Conservation (phyloP, 805 yeast genomes). For the Starmerella sp. region DNA sequence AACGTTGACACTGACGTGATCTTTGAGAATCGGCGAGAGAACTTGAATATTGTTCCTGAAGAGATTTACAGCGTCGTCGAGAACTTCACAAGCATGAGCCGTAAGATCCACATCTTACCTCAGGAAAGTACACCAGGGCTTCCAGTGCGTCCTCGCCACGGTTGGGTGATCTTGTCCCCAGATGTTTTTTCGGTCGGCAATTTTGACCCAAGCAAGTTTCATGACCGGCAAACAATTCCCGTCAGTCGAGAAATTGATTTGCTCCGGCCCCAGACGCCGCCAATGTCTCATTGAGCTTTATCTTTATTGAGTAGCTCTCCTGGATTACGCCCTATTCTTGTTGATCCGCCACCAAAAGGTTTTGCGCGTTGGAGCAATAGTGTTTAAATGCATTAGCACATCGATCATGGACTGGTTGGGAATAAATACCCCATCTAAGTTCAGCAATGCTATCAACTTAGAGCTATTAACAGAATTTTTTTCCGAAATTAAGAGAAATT, state of each 20-base stretch:
- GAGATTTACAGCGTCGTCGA: slow-evolving; percentile 74
- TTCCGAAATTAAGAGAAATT: too few species aligned
- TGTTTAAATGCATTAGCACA: too few species aligned
- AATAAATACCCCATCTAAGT: too few species aligned
- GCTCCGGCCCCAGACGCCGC: slow-evolving; percentile 76
- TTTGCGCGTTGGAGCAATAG: too few species aligned
- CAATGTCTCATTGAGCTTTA: slow-evolving; percentile 3
- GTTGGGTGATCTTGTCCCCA: slow-evolving; percentile 87
- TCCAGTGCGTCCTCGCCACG: slow-evolving; percentile 57
- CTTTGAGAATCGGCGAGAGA: slow-evolving; percentile 39
- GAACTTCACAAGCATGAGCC: slow-evolving; percentile 71
- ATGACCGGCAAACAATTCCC: slow-evolving; percentile 39
- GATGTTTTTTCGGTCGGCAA: slow-evolving; percentile 60
- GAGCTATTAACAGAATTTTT: neutral
- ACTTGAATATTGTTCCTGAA: slow-evolving; percentile 47
- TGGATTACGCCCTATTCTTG: too few species aligned
- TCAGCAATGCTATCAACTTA: neutral
- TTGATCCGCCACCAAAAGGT: too few species aligned
- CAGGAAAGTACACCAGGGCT: slow-evolving; percentile 46
- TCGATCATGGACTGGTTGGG: too few species aligned
- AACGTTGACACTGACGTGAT: slow-evolving; percentile 83
- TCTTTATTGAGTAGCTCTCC: too few species aligned
- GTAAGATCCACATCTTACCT: slow-evolving; percentile 79
- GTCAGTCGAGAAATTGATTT: slow-evolving; percentile 62
- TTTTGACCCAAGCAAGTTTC: slow-evolving; percentile 41